Evolutionary conservation across 73 alveolate genomes (phyloP), one percentile per base, ranked within the genome.

Genomic region (Paramecium tetraurelia): DNA sequence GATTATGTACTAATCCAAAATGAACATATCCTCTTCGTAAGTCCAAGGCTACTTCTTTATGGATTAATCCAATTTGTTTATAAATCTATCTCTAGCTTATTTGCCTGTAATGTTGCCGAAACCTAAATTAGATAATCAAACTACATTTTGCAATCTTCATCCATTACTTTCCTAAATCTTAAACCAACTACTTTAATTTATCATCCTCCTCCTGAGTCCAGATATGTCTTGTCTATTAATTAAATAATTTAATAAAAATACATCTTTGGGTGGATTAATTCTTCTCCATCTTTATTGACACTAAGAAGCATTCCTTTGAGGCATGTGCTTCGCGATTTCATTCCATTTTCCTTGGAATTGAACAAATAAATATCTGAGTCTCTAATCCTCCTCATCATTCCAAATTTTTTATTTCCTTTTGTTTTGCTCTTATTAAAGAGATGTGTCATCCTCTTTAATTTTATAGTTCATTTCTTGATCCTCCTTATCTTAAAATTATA

Each of bases 51-150:
- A 95, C 53, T 97, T 95, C 41, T 92, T 94, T 24, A 98, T 97
- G 4, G 95, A 93, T 31, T 99, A 99, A 86, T 97, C 99, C 29
- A 98, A 85, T 87, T 97, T 99, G 84, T 98, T 98, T 83, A 97
- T 99, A 98, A 98, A 98, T 59, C 99, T 96, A 92, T 98, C 99
- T 63, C 99, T 76, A 86, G 99, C 97, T 93, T 97, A 95, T 86
- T 98, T 98, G 14, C 99, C 99, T 10, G 77, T 59, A 0, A 59
- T 59, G 14, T 59, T 59, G 18, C 77, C 77, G n/a, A 59, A 59
- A 59, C 77, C 77, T 59, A 59, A 11, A 29, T 97, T 96, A 16
- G 10, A 38, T 88, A 20, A 70, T 70, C 35, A 36, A 41, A 24
- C 46, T 88, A 44, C 71, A 57, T 22, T 88, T 27, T 16, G 71